These are phyloP conservation scores for Coffea canephora DNA, from an alignment of 257 asterid genomes.

Conservation along the genomic window DNA sequence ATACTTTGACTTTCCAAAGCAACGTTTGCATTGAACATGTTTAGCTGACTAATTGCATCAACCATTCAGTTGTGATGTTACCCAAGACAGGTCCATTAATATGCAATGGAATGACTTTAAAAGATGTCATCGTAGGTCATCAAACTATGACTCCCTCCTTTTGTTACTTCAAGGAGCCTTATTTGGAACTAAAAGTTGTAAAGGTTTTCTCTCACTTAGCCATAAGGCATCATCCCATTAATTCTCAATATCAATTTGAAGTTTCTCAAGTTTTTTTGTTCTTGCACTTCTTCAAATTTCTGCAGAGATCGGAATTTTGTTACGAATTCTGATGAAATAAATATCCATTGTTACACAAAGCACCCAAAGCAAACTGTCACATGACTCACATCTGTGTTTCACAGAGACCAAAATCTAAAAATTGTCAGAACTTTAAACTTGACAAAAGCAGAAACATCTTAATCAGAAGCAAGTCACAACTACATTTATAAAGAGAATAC, in stretches of 20 bases:
- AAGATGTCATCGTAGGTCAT: neutral
- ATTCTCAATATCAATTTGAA: neutral
- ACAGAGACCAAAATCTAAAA: neutral
- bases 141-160: neutral
- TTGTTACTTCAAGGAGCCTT: neutral
- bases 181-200: neutral
- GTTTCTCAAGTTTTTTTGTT: neutral
- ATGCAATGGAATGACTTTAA: neutral
- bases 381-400: neutral
- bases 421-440: neutral
- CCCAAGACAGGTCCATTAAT: neutral
- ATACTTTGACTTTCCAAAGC: neutral
- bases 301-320: neutral
- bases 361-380: neutral
- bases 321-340: neutral
- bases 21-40: neutral
- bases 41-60: neutral
- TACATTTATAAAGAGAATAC: neutral
- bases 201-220: neutral
- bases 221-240: neutral
- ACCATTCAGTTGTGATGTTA: neutral
- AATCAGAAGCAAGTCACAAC: neutral
- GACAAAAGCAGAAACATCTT: neutral
- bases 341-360: neutral
- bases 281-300: neutral